Base-by-base conservation (phyloP, 2,329 filamentous ascomycete genomes). In the Aspergillus viridinutans region DNA sequence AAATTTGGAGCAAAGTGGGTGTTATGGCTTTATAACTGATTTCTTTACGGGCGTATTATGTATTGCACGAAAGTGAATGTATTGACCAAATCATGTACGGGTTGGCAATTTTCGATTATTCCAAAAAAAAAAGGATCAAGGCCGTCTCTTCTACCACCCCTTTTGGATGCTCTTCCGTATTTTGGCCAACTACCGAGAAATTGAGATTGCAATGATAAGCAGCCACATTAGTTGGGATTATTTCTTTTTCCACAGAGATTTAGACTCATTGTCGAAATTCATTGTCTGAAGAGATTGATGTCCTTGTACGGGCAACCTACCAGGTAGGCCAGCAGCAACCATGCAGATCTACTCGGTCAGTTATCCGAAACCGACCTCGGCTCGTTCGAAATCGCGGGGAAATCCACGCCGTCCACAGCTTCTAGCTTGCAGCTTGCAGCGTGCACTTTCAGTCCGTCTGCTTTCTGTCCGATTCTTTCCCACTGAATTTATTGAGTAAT, bases 361-460 rank as follows among this genome's bases (percentile, higher is more conserved):
- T 23, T 61, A 61, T 58, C 59, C 61, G 61, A 60, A 35, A 53
- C 43, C 48, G 49, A 61, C 61, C 61, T 61, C 59, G 61, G 61
- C 58, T 47, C 43, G 6, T 47, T 12, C 42, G 52, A 38, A 23
- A 25, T 48, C 48, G 57, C 51, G 59, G 57, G 52, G 55, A 58
- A 49, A 35, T 43, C 25, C 35, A 14, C 43, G 9, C 20, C 20
- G 20, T 23, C 21, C 26, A 17, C 26, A 28, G 43, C 47, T 48
- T 54, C 23, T 28, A 49, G 38, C 40, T 45, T 54, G 6, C 56
- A 45, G 43, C 47, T 26, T 54, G 8, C 49, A 51, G 38, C 32
- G 35, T 55, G 5, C 56, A 45, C 21, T 20, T 25, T 42, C 49
- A 40, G 40, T 32, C 6, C 4, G 14, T 25, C 25, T 23, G 42